Base-by-base conservation (phyloP, 257 asterid species). In the Misopates orontium region DNA sequence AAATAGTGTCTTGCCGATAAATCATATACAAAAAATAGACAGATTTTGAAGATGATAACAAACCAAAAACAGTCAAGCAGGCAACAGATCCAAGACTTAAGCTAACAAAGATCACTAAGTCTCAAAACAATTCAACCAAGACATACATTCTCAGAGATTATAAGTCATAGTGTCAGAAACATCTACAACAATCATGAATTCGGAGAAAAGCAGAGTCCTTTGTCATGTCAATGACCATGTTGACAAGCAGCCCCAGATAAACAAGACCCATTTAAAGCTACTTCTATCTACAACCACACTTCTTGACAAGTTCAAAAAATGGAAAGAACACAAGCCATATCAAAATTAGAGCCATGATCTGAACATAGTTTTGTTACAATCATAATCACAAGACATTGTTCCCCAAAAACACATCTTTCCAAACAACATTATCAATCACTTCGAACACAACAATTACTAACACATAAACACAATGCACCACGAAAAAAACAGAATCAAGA, bases 391-490 rank as follows among this genome's bases (percentile, higher is more conserved):
- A 9, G 50, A 44, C 8, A 13, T 45, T n/a, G n/a, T n/a, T n/a
- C n/a, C n/a, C n/a, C n/a, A n/a, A n/a, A n/a, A n/a, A n/a, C n/a
- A n/a, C n/a, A n/a, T n/a, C n/a, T n/a, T n/a, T n/a, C n/a, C n/a
- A n/a, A n/a, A n/a, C n/a, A n/a, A n/a, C 48, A 10, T 2, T 2
- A 28, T 28, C 6, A 28, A 28, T n/a, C n/a, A n/a, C n/a, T n/a
- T 6, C 6, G 36, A 28, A 28, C 36, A 28, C 12, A 36, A 40
- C 56, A 45, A 21, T 8, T 0, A 42, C 48, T n/a, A n/a, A 66
- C 61, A 45, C 8, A 70, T 25, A 52, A 47, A 31, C 45, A 56
- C 11, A 23, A 50, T n/a, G 60, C 16, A 59, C 60, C 66, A 18
- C n/a, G n/a, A n/a, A 28, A 7, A 2, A 28, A 28, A 28, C 36